Evolutionary conservation across 2,329 filamentous ascomycete species (phyloP), one percentile per base, ranked within the genome.

Genomic region (Rugonectria rugulosa): DNA sequence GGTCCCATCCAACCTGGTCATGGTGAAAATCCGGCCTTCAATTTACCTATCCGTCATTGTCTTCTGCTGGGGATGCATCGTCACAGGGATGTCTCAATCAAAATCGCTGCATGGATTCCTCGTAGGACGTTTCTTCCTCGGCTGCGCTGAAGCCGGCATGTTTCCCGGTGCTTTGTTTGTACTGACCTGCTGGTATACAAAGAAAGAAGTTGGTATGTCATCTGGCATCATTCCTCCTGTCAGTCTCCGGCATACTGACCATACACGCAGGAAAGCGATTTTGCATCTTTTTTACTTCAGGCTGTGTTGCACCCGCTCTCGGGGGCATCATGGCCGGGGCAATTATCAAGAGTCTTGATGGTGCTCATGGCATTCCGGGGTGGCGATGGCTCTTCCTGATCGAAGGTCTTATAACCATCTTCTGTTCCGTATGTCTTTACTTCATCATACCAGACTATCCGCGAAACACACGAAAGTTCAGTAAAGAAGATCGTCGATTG

Each of bases 61-160:
- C 3, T 41, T 57, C 27, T 52, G 21, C 23, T 58, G 57, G 57
- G 57, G 57, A 1, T 57, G 54, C 27, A 47, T 60, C 2, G 54
- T 60, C n/a, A 51, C 26, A 14, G 57, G 54, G 24, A 53, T 60
- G 44, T 60, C 57, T 0, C 57, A 60, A 21, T 45, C 47, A n/a
- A 54, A 54, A 32, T 43, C 45, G 9, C 20, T 42, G 15, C 14
- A 19, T 2, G 55, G 47, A 3, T 62, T 64, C 27, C 59, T 64
- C 5, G 69, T 70, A 2, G 73, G 79, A 2, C 78, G 80, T 42
- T 81, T 88, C 61, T 76, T 81, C 41, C 76, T 89, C 1, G 87
- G 87, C 8, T 71, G 88, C 20, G 81, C 79, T 11, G 87, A 90
- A 70, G 80, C 86, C 2, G 86, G 86, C 4, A 73, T 89, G 0